Evolutionary conservation across 2,329 filamentous ascomycete genomes (phyloP), one percentile per base, ranked within the genome.

Genomic region (Colletotrichum sp.): DNA sequence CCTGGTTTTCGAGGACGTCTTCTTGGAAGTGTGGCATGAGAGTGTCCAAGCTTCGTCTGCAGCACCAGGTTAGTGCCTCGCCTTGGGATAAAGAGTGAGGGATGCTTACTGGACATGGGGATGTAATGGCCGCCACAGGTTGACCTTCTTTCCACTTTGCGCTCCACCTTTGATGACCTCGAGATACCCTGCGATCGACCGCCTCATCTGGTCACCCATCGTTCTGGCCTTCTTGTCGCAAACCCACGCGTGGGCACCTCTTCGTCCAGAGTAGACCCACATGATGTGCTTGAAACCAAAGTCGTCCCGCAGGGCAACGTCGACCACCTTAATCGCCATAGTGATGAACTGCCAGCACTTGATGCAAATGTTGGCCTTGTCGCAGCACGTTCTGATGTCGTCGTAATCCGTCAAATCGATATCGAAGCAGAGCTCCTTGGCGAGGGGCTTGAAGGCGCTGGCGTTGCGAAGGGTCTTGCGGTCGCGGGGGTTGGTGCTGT

Each of bases 361-460:
- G 79, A 89, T 90, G 84, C 97, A 99, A 78, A 99, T 98, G 80
- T 95, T 98, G 11, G 96, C 95, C 83, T 96, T 96, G 81, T 93
- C 93, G 84, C 97, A 99, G 86, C 97, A 99, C 32, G 96, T 98
- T 79, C 97, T 93, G 78, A 99, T 95, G 79, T 98, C 95, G 83
- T 99, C 97, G 85, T 99, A 99, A 86, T 98, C 97, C 71, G 97
- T 98, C 91, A 99, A 91, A 91, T 99, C 97, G 81, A 99, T 98
- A 93, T 99, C 97, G 85, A 99, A 98, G 80, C 98, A 98, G 52
- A 99, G 88, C 84, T 99, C 97, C 84, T 99, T 99, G 72, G 94
- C 91, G 36, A 98, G 85, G 0, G 97, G 96, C 78, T 93, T 94
- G 87, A 99, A 98, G 11, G 95, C 92, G 64, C 92, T 92, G 44